phyloP scores from a whole-genome alignment of 768 basidiomycete genomes.

The Boletus fagicola region DNA sequence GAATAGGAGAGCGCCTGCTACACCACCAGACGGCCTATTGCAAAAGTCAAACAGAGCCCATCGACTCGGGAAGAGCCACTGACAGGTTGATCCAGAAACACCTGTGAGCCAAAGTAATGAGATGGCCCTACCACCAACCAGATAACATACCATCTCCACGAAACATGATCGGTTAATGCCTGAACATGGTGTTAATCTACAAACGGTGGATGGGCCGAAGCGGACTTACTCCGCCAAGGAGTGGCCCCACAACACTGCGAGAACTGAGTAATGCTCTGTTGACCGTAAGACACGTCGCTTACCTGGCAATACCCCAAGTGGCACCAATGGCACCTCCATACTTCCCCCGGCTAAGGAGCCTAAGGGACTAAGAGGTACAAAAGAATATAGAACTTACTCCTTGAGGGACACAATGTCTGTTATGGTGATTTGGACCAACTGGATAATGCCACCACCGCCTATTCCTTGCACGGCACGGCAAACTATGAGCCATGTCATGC shows the following conservation, averaged over 20 bases:
- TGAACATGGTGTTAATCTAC: constrained; percentile 2
- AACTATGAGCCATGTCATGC: constrained; percentile 41
- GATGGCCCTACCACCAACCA: background rate
- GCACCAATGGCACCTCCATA: constrained; percentile 39
- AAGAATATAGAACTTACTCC: constrained; percentile 25
- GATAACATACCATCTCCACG: constrained; percentile 40
- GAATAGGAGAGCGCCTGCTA: constrained; percentile 32
- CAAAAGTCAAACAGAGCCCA: background rate
- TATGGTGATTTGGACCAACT: constrained; percentile 38
- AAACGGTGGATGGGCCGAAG: background rate
- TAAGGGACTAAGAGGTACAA: background rate
- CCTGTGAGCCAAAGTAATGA: constrained; percentile 20
- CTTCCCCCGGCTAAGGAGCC: constrained; percentile 35
- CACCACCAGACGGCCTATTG: constrained; percentile 36
- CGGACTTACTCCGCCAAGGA: constrained; percentile 37
- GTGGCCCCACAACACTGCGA: constrained; percentile 42
- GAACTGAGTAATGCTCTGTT: background rate
- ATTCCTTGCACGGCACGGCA: constrained; percentile 44
- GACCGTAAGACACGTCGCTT: background rate
- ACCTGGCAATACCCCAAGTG: constrained; percentile 42
- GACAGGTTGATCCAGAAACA: constrained; percentile 39
- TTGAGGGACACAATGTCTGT: constrained; percentile 39
- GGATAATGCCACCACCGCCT: constrained; percentile 40
- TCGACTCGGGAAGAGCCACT: constrained; percentile 1
- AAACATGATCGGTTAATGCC: constrained; percentile 36